These are phyloP conservation scores for Geranium incanum DNA, from an alignment of 441 rosid species.

Conservation along the genomic window DNA sequence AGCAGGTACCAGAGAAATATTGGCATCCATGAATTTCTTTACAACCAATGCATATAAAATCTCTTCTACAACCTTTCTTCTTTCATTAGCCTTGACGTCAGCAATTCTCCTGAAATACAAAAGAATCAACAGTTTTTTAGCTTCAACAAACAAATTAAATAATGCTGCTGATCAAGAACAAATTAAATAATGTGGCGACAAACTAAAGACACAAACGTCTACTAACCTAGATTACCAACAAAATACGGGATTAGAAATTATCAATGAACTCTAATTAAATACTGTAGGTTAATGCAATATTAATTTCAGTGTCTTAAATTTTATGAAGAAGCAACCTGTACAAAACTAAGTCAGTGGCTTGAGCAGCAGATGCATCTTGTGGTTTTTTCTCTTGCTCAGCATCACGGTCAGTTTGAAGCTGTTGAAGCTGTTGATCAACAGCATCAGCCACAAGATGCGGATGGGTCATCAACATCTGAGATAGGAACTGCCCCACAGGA, in stretches of 20 bases:
- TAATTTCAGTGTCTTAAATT: background rate
- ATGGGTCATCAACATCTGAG: conserved; percentile 69
- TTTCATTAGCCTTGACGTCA: conserved; percentile 79
- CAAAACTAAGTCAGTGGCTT: conserved; percentile 69
- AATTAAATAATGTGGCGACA: no score
- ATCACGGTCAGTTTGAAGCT: conserved; percentile 76
- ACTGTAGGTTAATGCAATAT: background rate
- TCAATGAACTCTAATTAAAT: background rate
- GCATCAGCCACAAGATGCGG: conserved; percentile 94
- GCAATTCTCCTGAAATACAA: conserved; percentile 63
- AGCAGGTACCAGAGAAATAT: conserved; percentile 62
- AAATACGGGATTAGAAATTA: background rate
- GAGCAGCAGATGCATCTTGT: conserved; percentile 19
- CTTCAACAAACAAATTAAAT: background rate
- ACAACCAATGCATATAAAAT: conserved; percentile 78
- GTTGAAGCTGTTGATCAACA: conserved; percentile 89
- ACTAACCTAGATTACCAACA: background rate
- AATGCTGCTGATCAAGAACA: no score
- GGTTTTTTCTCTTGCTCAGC: conserved; percentile 52
- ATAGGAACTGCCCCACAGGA: conserved; percentile 73
- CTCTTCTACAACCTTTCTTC: conserved; percentile 71
- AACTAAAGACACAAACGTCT: background rate
- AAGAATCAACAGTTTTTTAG: conserved; percentile 9
- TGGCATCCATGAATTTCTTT: conserved; percentile 84
- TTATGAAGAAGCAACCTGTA: conserved; percentile 44